These are phyloP conservation scores for Xylaria sp. DNA, from an alignment of 2,329 filamentous ascomycete species.

Conservation along the genomic window DNA sequence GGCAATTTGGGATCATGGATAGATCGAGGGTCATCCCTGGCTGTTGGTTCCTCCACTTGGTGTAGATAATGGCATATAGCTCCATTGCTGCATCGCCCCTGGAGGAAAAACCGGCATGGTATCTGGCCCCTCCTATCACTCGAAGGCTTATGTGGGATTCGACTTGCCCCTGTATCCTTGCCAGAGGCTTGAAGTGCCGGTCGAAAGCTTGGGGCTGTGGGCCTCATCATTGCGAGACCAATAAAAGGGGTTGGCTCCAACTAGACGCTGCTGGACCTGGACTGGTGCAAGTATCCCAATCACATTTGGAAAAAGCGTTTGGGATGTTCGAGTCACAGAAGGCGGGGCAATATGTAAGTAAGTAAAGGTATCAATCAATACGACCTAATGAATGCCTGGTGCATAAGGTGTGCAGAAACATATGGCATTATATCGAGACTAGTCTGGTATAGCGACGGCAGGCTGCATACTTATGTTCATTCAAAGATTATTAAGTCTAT, in stretches of 20 bases:
- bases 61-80: background rate
- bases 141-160: background rate
- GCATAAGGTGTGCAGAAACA: background rate
- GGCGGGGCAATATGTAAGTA: background rate
- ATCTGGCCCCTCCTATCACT: background rate
- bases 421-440: background rate
- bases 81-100: background rate
- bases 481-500: background rate
- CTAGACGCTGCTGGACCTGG: background rate
- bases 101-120: background rate
- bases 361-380: background rate
- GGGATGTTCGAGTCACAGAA: background rate
- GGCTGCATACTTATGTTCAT: background rate
- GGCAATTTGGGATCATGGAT: no score
- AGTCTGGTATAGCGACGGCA: background rate
- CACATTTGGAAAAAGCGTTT: background rate
- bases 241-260: background rate
- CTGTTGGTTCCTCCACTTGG: background rate
- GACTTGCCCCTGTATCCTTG: background rate
- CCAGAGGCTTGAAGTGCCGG: background rate
- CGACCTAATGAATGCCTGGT: background rate
- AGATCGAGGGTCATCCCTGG: background rate
- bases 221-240: background rate
- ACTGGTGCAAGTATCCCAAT: slow-evolving; percentile 1
- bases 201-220: background rate